Evolutionary conservation across 805 yeast genomes (phyloP), one percentile per base, ranked within the genome.

Genomic region (Brettanomyces naardenensis): DNA sequence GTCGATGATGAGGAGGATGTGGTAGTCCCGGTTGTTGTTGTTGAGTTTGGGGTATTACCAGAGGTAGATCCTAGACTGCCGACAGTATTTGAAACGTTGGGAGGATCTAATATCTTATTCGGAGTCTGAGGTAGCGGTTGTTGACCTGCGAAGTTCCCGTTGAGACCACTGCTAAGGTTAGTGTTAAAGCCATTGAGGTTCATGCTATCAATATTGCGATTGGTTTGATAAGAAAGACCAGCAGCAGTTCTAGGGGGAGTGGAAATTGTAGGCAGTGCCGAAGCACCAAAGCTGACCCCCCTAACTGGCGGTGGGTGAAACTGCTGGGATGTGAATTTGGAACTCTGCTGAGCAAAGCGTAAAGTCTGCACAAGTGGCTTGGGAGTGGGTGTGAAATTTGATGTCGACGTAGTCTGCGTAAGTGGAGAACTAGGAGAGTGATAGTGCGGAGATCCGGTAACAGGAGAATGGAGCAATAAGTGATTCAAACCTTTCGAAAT

Each of bases 401-500:
- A 31, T 6, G 34, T 15, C 9, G 34, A 20, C 14, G 34, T 19
- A 9, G n/a, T n/a, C n/a, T 13, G 26, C 25, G 15, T 20, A 20
- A n/a, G 13, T 21, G 26, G 21, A 31, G 26, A 20, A 19, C 13
- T 7, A 13, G 14, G 13, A 19, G 26, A 7, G 9, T 28, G 31
- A n/a, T n/a, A 7, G 14, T 28, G n/a, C 9, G 9, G 9, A 9
- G 14, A 9, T n/a, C 31, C 31, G 18, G 6, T 33, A 14, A 14
- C 6, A 14, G 37, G 37, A 27, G 31, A 19, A 40, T 60, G 69
- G 18, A 64, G 64, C 33, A 75, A 51, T 33, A 75, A 53, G 51
- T 74, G 75, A 18, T 71, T 62, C 40, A 75, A 51, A 10, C 76
- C 71, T 49, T 69, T 69, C 3, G 82, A 80, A 35, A 75, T 73